A percentile compares a stretch with the other conserved stretches of the same genome.
These are phyloP conservation scores for Fusarium globosum DNA, from an alignment of 2,329 filamentous ascomycete genomes.

Conservation along the genomic window DNA sequence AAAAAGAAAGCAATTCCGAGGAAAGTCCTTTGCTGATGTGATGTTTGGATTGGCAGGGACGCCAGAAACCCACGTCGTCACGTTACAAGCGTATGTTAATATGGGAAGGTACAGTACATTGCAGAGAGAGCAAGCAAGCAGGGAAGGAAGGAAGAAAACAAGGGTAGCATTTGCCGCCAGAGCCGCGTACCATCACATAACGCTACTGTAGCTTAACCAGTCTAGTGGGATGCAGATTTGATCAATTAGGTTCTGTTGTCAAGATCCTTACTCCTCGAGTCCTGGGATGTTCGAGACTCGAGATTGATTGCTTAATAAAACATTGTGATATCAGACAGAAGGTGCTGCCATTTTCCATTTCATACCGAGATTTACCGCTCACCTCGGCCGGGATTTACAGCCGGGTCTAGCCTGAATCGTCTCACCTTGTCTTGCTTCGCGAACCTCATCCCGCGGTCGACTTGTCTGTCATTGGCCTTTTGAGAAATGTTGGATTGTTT, in stretches of 20 bases:
- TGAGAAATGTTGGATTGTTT: slow-evolving; percentile 3
- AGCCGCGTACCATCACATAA: slow-evolving; percentile 32
- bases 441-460: slow-evolving; percentile 17
- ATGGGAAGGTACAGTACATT: not conserved
- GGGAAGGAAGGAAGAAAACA: not conserved
- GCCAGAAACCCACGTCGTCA: slow-evolving; percentile 12
- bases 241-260: slow-evolving; percentile 19
- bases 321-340: slow-evolving; percentile 1
- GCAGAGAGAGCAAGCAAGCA: not conserved
- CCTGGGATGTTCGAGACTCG: slow-evolving; percentile 17
- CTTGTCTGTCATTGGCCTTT: slow-evolving; percentile 3
- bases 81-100: not conserved
- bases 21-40: slow-evolving; percentile 18
- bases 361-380: slow-evolving; percentile 17
- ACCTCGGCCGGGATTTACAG: slow-evolving; percentile 31
- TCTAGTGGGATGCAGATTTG: slow-evolving; percentile 19
- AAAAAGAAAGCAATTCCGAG: slow-evolving; percentile 29
- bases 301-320: not conserved
- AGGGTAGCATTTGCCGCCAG: slow-evolving; percentile 38
- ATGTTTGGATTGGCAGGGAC: slow-evolving; percentile 11
- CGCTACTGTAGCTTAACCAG: slow-evolving; percentile 15
- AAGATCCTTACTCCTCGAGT: slow-evolving; percentile 20
- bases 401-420: slow-evolving; percentile 42
- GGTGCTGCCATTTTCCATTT: slow-evolving; percentile 22
- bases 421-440: slow-evolving; percentile 40